Conservation (phyloP, 768 basidiomycete genomes). For the Mycena pura region DNA sequence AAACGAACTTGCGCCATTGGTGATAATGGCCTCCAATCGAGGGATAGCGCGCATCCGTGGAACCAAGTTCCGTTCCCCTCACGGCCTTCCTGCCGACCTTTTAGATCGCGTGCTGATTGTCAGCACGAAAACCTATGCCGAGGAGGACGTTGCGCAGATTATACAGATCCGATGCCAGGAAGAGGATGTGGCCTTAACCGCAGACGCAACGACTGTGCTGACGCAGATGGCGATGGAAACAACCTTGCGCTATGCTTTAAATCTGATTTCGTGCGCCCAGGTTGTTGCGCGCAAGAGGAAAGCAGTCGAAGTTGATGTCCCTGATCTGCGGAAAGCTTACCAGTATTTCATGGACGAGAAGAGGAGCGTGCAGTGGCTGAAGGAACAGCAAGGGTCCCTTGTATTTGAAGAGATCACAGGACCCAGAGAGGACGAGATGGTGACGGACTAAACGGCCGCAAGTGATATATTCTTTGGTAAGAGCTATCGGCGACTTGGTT, state of each 20-base stretch:
- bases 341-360: constrained; percentile 94
- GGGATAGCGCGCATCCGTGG: constrained; percentile 95
- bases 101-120: constrained; percentile 97
- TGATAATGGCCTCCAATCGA: constrained; percentile 98
- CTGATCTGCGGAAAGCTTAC: constrained; percentile 86
- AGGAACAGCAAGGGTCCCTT: constrained; percentile 78
- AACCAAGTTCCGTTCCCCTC: constrained; percentile 92
- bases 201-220: constrained; percentile 78
- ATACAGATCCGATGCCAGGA: constrained; percentile 96
- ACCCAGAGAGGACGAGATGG: constrained; percentile 41
- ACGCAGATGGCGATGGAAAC: constrained; percentile 90
- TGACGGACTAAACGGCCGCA: constrained; percentile 33
- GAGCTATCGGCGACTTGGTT: not conserved
- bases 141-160: constrained; percentile 89
- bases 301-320: constrained; percentile 78
- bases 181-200: constrained; percentile 87
- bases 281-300: constrained; percentile 87
- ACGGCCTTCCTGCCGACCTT: constrained; percentile 93
- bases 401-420: constrained; percentile 74
- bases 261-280: constrained; percentile 92
- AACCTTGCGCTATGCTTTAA: constrained; percentile 91
- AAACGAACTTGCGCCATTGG: constrained; percentile 89
- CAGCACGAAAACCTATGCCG: constrained; percentile 84
- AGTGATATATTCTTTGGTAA: not conserved
- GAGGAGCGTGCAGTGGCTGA: constrained; percentile 89